Conservation (phyloP, 225 moss, liverwort and hornwort genomes). For the Sphagnum contortum region DNA sequence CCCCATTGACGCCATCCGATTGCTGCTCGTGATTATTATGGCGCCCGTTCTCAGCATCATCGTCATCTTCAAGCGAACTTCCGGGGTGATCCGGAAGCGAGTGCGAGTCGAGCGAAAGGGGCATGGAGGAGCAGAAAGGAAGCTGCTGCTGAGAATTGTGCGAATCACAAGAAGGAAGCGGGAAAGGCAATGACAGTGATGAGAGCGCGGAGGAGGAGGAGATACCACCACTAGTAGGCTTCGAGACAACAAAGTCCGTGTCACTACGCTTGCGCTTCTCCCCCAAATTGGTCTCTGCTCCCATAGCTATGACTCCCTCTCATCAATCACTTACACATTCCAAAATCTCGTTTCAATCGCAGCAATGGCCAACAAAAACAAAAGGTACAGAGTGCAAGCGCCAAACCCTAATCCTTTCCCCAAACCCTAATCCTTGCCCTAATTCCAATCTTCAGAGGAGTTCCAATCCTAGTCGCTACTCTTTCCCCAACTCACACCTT, state of each 20-base stretch:
- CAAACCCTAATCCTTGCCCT: no score
- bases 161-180: background rate
- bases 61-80: slow-evolving; percentile 52
- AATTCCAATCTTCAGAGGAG: no score
- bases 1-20: slow-evolving; percentile 8
- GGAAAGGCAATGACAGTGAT: slow-evolving; percentile 4
- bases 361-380: no score
- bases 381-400: no score
- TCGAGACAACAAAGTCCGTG: slow-evolving; percentile 6
- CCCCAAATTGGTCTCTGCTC: no score
- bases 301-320: no score
- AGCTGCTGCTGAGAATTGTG: slow-evolving; percentile 1
- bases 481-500: no score
- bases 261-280: slow-evolving; percentile 44
- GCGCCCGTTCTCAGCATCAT: slow-evolving; percentile 28
- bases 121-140: slow-evolving; percentile 28
- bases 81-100: slow-evolving; percentile 34
- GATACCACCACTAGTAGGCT: slow-evolving; percentile 9
- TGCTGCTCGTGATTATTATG: slow-evolving; percentile 1
- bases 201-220: slow-evolving; percentile 16
- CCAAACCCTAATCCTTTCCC: no score
- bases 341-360: no score
- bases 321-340: no score
- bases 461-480: no score
- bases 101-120: slow-evolving; percentile 36